These are phyloP conservation scores for Krasilnikovozyma curviuscula DNA, from an alignment of 768 basidiomycete genomes.

Conservation along the genomic window DNA sequence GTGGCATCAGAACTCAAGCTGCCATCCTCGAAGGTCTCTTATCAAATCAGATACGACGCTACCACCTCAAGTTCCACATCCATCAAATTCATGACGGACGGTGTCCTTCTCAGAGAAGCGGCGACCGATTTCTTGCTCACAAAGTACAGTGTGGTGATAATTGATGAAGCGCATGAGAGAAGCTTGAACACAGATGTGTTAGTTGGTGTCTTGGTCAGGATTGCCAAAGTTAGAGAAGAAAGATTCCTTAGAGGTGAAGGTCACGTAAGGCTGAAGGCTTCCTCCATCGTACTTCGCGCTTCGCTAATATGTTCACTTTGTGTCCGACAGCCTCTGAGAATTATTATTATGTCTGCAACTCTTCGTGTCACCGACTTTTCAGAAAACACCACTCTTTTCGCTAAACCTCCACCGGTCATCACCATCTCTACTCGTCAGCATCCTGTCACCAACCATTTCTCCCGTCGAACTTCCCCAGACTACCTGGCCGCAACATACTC, in stretches of 20 bases:
- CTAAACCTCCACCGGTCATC: constrained; percentile 72
- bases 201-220: constrained; percentile 87
- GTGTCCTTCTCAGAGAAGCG: constrained; percentile 81
- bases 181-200: constrained; percentile 97
- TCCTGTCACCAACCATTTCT: constrained; percentile 89
- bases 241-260: constrained; percentile 65
- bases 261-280: constrained; percentile 48
- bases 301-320: background rate
- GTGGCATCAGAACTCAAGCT: constrained; percentile 85
- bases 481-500: constrained; percentile 79
- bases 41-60: constrained; percentile 93
- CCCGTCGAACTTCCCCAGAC: constrained; percentile 60
- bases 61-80: constrained; percentile 73
- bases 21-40: constrained; percentile 57
- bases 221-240: constrained; percentile 69
- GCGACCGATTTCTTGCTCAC: constrained; percentile 81
- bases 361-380: constrained; percentile 83
- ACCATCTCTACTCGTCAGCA: constrained; percentile 77
- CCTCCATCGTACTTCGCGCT: background rate
- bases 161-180: constrained; percentile 95
- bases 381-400: constrained; percentile 62
- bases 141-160: constrained; percentile 82
- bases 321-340: constrained; percentile 48
- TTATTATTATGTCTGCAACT: constrained; percentile 98
- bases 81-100: constrained; percentile 99